Evolutionary conservation across 352 stramenopile species (phyloP), one percentile per base, ranked within the genome.

Genomic region (Phytopythium delawarense): DNA sequence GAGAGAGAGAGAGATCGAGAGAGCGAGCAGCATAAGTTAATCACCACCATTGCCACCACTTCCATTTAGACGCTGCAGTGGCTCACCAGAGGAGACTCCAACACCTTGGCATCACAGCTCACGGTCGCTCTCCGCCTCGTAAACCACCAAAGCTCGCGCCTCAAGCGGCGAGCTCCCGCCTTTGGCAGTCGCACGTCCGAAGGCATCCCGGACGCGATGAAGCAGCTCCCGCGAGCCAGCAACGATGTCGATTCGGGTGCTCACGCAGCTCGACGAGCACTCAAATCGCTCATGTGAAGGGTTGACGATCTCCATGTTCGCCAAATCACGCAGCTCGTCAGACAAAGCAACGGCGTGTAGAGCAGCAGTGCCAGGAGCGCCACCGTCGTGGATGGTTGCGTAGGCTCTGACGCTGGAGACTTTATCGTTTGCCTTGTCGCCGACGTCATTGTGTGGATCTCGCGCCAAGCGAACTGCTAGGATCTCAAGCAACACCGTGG

Each of bases 161-260:
- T 21, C 5, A 18, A 55, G 35, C n/a, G 28, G 49, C 15, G 25
- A 39, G 28, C 9, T 23, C 23, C 4, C 7, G 16, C 18, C 23
- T 39, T 55, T 0, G 4, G 1, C 28, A 16, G 35, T 8, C 15
- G 12, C 23, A 8, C 35, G n/a, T 3, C 23, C 21, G 11, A 57
- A 44, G 1, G 51, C 51, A 20, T 57, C 32, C 0, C 21, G 37
- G 12, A 72, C 53, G 44, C 30, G 53, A 42, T 25, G 40, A 9
- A 79, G 39, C 12, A 65, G 13, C 35, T 74, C 71, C 53, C 67
- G 39, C 6, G 71, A 76, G 44, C 59, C 73, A 59, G 61, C 30
- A 35, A 56, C 51, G 25, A 76, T 54, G 42, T 79, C 44, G 7
- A 79, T 44, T 44, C 58, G 71, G 55, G 57, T 63, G 59, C 49